Evolutionary conservation across 2,329 filamentous ascomycete genomes (phyloP).

Genomic region (Pyrenophora graminea): DNA sequence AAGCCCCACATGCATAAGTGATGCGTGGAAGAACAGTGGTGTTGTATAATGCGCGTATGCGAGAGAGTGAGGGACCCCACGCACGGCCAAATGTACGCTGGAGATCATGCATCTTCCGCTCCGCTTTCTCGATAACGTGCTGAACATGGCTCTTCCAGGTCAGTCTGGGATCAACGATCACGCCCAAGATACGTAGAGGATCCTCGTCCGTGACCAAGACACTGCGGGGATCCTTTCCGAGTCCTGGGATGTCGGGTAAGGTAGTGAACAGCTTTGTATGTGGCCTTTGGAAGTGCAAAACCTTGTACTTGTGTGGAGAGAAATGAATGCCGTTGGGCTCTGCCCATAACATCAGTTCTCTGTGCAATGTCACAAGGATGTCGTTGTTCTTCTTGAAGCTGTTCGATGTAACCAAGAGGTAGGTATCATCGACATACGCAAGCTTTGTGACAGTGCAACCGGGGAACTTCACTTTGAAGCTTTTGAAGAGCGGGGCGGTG

Average conservation of each 20-base stretch:
- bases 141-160: not conserved
- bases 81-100: not conserved
- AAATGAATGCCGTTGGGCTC: not conserved
- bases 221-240: too few species aligned
- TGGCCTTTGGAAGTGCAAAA: conserved; percentile 1
- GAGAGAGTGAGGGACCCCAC: not conserved
- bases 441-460: not conserved
- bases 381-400: not conserved
- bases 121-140: not conserved
- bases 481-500: not conserved
- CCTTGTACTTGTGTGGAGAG: not conserved
- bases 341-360: not conserved
- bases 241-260: too few species aligned
- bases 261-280: not conserved
- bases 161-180: too few species aligned
- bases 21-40: not conserved
- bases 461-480: not conserved
- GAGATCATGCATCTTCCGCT: not conserved
- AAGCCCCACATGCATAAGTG: not conserved
- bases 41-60: not conserved
- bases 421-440: conserved; percentile 1
- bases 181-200: too few species aligned
- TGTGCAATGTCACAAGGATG: not conserved
- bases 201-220: too few species aligned
- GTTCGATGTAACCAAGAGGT: not conserved